Evolutionary conservation across 2,329 filamentous ascomycete species (phyloP).

Genomic region (Aureobasidium uvarum): DNA sequence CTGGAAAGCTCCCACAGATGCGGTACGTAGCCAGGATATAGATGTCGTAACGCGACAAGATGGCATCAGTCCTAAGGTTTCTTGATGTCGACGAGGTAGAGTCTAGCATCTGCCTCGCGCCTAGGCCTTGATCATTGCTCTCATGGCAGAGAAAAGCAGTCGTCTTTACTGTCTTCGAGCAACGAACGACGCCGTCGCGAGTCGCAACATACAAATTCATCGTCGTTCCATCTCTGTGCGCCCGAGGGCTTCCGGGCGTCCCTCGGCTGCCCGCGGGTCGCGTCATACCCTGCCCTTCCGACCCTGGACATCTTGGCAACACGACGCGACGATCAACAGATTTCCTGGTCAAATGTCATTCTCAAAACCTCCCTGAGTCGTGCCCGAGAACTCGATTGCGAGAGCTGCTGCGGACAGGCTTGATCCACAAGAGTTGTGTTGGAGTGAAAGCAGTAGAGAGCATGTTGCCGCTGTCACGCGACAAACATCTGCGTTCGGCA

Average conservation of each 20-base stretch:
- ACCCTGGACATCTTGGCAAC: slow-evolving; percentile 1
- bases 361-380: background rate
- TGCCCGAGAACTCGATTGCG: background rate
- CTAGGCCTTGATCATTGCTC: background rate
- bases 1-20: background rate
- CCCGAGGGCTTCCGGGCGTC: background rate
- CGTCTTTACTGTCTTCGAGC: background rate
- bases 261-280: background rate
- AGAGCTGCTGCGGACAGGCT: background rate
- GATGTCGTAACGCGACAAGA: background rate
- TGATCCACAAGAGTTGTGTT: background rate
- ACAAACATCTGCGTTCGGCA: background rate
- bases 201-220: background rate
- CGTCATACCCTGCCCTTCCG: background rate
- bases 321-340: background rate
- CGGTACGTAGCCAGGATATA: background rate
- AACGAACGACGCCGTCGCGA: background rate
- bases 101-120: background rate
- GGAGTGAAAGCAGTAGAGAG: background rate
- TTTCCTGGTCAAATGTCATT: background rate
- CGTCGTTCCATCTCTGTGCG: background rate
- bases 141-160: background rate
- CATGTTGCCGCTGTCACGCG: background rate
- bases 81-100: background rate
- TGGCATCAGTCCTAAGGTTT: background rate